Base-by-base conservation (phyloP, 164 flowering plant genomes). In the Dillenia suffruticosa region DNA sequence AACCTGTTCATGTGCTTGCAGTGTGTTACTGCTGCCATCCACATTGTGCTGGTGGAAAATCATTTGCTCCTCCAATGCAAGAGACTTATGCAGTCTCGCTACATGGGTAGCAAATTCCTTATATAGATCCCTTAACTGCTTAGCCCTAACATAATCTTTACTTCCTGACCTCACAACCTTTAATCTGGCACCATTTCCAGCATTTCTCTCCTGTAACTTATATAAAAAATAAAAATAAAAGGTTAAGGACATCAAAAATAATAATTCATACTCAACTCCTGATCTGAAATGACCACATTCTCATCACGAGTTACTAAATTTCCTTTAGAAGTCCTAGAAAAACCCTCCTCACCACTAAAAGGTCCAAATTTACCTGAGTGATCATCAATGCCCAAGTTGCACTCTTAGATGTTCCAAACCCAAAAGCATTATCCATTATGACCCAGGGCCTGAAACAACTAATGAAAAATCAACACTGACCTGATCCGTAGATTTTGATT, bases 381-480 rank as follows among this genome's bases (percentile, higher is more conserved):
- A 46, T 69, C 46, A 51, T 50, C 40, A 62, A 52, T 51, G 54
- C 49, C 19, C 55, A 57, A 22, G 44, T 17, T 61, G 74, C 24
- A 44, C 14, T 54, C 51, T 15, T 52, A 58, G 63, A 57, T 8
- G 67, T 44, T 24, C 60, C 66, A 22, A 5, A 48, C 57, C 61
- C 58, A 47, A 51, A 13, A 1, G 59, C 10, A 32, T 49, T 72
- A 24, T 62, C 75, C 24, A 67, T 45, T 11, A 73, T 58, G 49
- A 78, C 68, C 84, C 79, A 80, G n/a, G 86, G 84, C 74, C 82
- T 82, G 77, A 65, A 9, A 54, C 8, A 51, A 52, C 22, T 12
- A 26, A 54, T 11, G 15, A 54, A 9, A 2, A 45, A 51, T 46
- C 40, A 51, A 24, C 43, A 52, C 1, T 22, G 24, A 26, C 32